phyloP scores from a whole-genome alignment of 1,284 basidiomycete species.

The Megacollybia platyphylla region DNA sequence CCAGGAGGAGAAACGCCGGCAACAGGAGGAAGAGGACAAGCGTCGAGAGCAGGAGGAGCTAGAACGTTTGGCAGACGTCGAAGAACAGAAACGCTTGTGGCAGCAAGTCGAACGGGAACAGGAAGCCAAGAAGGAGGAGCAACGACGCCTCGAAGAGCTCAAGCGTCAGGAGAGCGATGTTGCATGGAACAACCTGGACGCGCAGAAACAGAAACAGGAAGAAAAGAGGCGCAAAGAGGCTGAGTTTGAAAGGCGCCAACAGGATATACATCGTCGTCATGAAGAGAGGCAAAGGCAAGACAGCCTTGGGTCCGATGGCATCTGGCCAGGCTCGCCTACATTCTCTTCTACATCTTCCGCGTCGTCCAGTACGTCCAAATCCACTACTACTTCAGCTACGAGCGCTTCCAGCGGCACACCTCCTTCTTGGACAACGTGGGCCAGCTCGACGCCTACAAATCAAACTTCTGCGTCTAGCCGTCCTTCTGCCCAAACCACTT shows the following conservation, averaged over 20 bases:
- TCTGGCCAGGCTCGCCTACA: constrained; percentile 11
- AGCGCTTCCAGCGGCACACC: background rate
- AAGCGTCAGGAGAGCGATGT: constrained; percentile 4
- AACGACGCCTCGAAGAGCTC: constrained; percentile 3
- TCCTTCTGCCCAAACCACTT: constrained; percentile 4
- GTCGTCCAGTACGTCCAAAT: constrained; percentile 14
- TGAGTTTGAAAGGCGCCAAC: constrained; percentile 32
- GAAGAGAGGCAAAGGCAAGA: constrained; percentile 21
- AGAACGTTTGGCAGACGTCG: background rate
- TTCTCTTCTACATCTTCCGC: constrained; percentile 15
- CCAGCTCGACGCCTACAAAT: constrained; percentile 2
- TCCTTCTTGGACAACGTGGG: constrained; percentile 2
- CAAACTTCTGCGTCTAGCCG: constrained; percentile 3
- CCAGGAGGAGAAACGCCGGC: constrained; percentile 10
- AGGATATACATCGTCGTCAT: constrained; percentile 27
- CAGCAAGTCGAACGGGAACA: background rate
- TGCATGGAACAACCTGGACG: constrained; percentile 7
- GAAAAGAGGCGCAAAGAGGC: constrained; percentile 11
- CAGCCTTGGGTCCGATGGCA: constrained; percentile 16
- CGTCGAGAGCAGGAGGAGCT: constrained; percentile 9
- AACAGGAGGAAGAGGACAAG: constrained; percentile 10
- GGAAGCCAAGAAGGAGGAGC: constrained; percentile 4
- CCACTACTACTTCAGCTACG: constrained; percentile 8
- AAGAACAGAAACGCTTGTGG: background rate
- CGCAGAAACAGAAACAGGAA: constrained; percentile 8